Evolutionary conservation across 2,329 filamentous ascomycete species (phyloP).

Genomic region (Pyricularia pennisetigena): DNA sequence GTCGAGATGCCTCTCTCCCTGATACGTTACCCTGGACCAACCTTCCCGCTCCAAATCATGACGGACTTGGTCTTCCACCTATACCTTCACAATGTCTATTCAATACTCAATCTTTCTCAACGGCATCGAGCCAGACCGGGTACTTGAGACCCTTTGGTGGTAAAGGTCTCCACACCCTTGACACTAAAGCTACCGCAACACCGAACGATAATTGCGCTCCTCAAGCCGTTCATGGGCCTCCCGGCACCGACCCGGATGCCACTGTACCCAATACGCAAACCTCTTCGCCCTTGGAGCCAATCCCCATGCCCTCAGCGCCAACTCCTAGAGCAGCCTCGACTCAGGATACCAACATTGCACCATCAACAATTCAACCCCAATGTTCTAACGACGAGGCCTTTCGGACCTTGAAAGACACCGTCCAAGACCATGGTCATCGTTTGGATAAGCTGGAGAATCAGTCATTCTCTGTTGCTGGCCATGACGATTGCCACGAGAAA

Average conservation of each 20-base stretch:
- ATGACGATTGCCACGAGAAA: constrained; percentile 60
- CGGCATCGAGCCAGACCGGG: constrained; percentile 35
- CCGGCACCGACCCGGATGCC: neutral
- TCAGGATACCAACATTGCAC: constrained; percentile 8
- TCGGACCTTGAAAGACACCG: constrained; percentile 37
- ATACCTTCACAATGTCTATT: constrained; percentile 40
- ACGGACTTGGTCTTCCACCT: constrained; percentile 27
- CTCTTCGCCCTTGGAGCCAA: neutral
- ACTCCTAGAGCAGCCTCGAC: neutral
- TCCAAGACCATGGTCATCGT: constrained; percentile 52
- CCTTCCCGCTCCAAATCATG: constrained; percentile 27
- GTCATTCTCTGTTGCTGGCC: constrained; percentile 56
- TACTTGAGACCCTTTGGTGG: constrained; percentile 47
- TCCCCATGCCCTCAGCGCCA: neutral
- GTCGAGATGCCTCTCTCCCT: constrained; percentile 35
- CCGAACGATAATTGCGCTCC: constrained; percentile 9
- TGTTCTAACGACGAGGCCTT: constrained; percentile 21
- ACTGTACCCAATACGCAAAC: constrained; percentile 1
- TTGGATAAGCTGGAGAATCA: constrained; percentile 60
- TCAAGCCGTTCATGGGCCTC: neutral
- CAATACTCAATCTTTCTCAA: constrained; percentile 39
- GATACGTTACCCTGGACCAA: constrained; percentile 46
- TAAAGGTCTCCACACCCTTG: constrained; percentile 44
- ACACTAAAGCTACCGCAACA: constrained; percentile 13
- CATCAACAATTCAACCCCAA: constrained; percentile 1